A percentile compares a stretch with the other conserved stretches of the same genome.
These are phyloP conservation scores for Boletus huronensis DNA, from an alignment of 768 basidiomycete genomes.

Conservation along the genomic window DNA sequence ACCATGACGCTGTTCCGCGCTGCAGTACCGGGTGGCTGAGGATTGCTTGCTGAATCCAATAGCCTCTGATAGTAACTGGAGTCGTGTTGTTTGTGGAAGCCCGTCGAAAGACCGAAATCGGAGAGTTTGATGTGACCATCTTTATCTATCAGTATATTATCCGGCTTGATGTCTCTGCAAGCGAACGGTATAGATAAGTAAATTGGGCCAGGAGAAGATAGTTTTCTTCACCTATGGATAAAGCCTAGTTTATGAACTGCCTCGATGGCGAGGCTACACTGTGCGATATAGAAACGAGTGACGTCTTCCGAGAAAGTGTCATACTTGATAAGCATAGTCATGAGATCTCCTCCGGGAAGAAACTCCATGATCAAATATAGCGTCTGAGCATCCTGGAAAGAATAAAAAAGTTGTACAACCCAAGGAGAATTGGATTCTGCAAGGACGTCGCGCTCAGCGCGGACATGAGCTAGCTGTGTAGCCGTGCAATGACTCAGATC, in stretches of 20 bases:
- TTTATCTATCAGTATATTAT: constrained; percentile 90
- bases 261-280: constrained; percentile 96
- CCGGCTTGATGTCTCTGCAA: constrained; percentile 94
- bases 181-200: neutral
- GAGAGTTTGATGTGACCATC: constrained; percentile 97
- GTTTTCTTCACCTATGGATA: constrained; percentile 78
- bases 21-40: constrained; percentile 40
- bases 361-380: constrained; percentile 99
- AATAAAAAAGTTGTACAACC: constrained; percentile 97
- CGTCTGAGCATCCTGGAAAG: constrained; percentile 92
- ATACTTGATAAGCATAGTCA: constrained; percentile 99
- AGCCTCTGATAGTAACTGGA: constrained; percentile 91
- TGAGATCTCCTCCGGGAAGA: constrained; percentile 94
- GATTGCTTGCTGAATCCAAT: constrained; percentile 59
- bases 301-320: constrained; percentile 99
- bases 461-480: constrained; percentile 87
- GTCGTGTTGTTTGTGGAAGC: constrained; percentile 98
- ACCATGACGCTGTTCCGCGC: constrained; percentile 95
- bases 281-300: constrained; percentile 97
- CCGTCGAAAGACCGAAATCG: constrained; percentile 98
- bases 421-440: constrained; percentile 93
- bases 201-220: neutral
- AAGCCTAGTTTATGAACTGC: constrained; percentile 97
- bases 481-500: neutral
- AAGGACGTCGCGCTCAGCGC: constrained; percentile 94